Conservation (phyloP, 2,329 filamentous ascomycete species). For the Beauveria caledonica region DNA sequence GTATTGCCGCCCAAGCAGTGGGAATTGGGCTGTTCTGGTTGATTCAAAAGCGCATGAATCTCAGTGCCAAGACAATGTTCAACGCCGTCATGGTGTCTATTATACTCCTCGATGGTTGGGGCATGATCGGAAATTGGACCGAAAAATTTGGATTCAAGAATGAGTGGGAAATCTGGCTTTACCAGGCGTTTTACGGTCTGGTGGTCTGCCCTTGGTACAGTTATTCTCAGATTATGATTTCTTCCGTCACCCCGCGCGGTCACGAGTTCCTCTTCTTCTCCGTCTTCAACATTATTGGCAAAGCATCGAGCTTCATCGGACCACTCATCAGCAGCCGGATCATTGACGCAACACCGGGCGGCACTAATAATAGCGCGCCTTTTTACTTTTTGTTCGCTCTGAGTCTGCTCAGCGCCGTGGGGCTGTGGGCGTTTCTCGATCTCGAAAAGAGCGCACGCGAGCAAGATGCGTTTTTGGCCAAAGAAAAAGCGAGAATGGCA, state of each 20-base stretch:
- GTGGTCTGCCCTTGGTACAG: slow-evolving; percentile 64
- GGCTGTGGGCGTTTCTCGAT: slow-evolving; percentile 49
- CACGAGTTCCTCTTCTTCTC: slow-evolving; percentile 66
- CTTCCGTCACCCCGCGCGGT: slow-evolving; percentile 58
- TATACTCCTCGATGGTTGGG: slow-evolving; percentile 46
- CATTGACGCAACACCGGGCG: slow-evolving; percentile 49
- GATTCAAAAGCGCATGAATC: slow-evolving; percentile 49
- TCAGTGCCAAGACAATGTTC: slow-evolving; percentile 62
- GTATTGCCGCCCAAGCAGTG: slow-evolving; percentile 53
- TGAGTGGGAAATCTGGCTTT: slow-evolving; percentile 37
- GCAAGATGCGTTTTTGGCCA: slow-evolving; percentile 45
- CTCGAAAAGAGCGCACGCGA: slow-evolving; percentile 51
- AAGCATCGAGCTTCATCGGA: slow-evolving; percentile 60
- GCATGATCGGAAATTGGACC: slow-evolving; percentile 40
- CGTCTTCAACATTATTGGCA: slow-evolving; percentile 60
- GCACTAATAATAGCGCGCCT: slow-evolving; percentile 50
- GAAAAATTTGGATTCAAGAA: slow-evolving; percentile 36
- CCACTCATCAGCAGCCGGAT: slow-evolving; percentile 62
- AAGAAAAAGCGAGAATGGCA: slow-evolving; percentile 21
- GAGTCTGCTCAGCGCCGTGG: slow-evolving; percentile 44
- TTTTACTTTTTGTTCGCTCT: slow-evolving; percentile 60
- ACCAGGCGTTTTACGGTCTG: slow-evolving; percentile 52
- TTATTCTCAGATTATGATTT: slow-evolving; percentile 64
- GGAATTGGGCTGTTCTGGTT: slow-evolving; percentile 56
- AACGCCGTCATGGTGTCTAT: slow-evolving; percentile 54